phyloP scores from a whole-genome alignment of 148 eudicot genomes.

The Silene conica region DNA sequence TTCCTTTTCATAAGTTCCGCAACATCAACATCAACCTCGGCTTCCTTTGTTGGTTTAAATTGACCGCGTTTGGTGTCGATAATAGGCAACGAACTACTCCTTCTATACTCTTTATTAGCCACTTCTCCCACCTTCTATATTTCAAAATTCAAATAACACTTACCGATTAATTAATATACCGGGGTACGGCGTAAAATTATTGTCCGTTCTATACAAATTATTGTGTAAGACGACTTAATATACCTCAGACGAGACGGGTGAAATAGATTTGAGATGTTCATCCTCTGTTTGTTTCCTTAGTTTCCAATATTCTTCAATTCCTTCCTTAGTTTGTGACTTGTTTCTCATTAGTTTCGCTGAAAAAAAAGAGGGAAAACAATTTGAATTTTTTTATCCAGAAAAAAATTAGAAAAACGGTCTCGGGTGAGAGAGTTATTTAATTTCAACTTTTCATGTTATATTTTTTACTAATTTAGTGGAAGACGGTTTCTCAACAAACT shows the following conservation, averaged over 20 bases:
- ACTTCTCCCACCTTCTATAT: conserved; percentile 12
- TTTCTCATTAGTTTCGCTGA: too few species aligned
- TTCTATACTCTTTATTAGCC: conserved; percentile 7
- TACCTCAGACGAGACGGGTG: conserved; percentile 21
- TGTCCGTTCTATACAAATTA: too few species aligned
- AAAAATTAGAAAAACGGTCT: too few species aligned
- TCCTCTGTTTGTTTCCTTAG: conserved; percentile 48
- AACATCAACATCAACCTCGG: neutral
- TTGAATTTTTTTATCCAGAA: too few species aligned
- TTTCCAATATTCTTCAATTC: conserved; percentile 68
- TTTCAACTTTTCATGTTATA: too few species aligned
- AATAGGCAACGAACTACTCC: conserved; percentile 26
- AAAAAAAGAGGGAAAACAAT: too few species aligned
- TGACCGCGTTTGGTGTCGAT: conserved; percentile 15
- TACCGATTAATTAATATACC: too few species aligned
- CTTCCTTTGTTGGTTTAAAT: neutral
- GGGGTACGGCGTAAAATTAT: too few species aligned
- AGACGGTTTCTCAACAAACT: too few species aligned
- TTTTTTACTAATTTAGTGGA: too few species aligned
- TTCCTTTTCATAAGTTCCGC: conserved; percentile 17
- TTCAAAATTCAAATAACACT: conserved; percentile 1
- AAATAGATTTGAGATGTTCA: conserved; percentile 37
- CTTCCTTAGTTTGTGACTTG: conserved; percentile 56
- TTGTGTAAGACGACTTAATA: too few species aligned
- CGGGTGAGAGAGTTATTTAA: too few species aligned